Base-by-base conservation (phyloP, 192 early-diverging fungal genomes). In the Spizellomyces sp. region DNA sequence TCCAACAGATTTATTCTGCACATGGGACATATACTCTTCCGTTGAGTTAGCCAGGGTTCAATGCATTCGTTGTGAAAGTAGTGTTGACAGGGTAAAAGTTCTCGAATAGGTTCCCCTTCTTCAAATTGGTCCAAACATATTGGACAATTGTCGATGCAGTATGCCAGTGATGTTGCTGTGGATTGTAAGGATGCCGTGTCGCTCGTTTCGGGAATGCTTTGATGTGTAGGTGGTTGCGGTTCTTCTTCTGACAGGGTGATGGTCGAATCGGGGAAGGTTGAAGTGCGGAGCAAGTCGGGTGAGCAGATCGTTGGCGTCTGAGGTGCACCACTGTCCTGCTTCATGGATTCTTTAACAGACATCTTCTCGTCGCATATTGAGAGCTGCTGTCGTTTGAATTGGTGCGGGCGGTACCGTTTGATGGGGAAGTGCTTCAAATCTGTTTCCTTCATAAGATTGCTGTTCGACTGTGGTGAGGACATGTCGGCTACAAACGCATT, bases 31-130 rank as follows among this genome's bases (percentile, higher is more conserved):
- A 74, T 50, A 9, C 72, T 65, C 14, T 60, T 67, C 9, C 72
- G 63, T 19, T 54, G 21, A 6, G 72, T 74, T 8, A 74, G 9
- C 72, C 72, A 74, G 9, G 47, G 36, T 58, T 66, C 64, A 45
- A 74, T 74, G 64, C 72, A 74, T 12, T 22, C 42, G 8, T 41
- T 9, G 47, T 74, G 72, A 48, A 58, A 74, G 45, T 66, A 74
- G 44, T 74, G 72, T 17, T 21, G 50, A 44, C 72, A 74, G 6
- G 72, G 64, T 14, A 70, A 14, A 7, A 74, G 64, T 54, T 74
- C 64, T 9, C 72, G 50, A 44, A 74, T 59, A 5, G 72, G 62
- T 19, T 66, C 64, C 45, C 56, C 72, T 27, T 74, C 72, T 17
- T 19, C 46, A 43, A 74, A 74, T 5, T 15, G 8, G 10, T 74